Evolutionary conservation across 352 stramenopile genomes (phyloP).

Genomic region (Phytopythium boreale): DNA sequence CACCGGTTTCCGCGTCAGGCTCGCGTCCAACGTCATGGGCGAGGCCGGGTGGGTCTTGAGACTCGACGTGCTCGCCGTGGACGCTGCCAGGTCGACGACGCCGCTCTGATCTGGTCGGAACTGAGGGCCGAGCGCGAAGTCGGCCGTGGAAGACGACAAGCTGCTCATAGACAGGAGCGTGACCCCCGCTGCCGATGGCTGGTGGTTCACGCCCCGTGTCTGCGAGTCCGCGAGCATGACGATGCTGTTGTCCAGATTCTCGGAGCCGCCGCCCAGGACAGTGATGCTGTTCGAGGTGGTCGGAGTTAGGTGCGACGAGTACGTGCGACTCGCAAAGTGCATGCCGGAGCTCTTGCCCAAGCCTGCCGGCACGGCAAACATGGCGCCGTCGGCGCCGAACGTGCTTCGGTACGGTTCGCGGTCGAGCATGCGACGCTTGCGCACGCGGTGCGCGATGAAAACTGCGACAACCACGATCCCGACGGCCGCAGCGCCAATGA

Average conservation of each 20-base stretch:
- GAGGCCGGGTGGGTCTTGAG: conserved; percentile 9
- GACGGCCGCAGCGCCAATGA: conserved; percentile 38
- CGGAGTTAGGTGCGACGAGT: conserved; percentile 12
- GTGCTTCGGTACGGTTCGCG: conserved; percentile 27
- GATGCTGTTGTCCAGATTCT: conserved; percentile 14
- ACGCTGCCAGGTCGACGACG: conserved; percentile 30
- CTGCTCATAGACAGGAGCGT: conserved; percentile 18
- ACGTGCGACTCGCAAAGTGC: conserved; percentile 16
- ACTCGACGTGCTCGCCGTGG: conserved; percentile 11
- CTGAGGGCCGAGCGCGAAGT: conserved; percentile 30
- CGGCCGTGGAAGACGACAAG: conserved; percentile 18
- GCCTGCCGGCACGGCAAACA: conserved; percentile 23
- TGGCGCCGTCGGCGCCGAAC: conserved; percentile 21
- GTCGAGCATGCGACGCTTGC: conserved; percentile 18
- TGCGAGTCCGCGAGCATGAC: conserved; percentile 22
- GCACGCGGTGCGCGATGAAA: conserved; percentile 45
- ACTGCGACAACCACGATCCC: conserved; percentile 41
- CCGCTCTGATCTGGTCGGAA: conserved; percentile 31
- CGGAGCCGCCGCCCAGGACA: conserved; percentile 8
- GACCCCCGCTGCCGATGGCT: background rate
- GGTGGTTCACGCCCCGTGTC: conserved; percentile 10
- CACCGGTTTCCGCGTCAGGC: background rate
- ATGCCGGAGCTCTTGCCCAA: background rate
- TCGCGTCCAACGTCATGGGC: background rate
- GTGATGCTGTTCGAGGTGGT: conserved; percentile 25